Percentiles rank a stretch among this genome's conserved stretches.
These are phyloP conservation scores for Penicillium freii DNA, from an alignment of 2,329 filamentous ascomycete genomes.

Conservation along the genomic window DNA sequence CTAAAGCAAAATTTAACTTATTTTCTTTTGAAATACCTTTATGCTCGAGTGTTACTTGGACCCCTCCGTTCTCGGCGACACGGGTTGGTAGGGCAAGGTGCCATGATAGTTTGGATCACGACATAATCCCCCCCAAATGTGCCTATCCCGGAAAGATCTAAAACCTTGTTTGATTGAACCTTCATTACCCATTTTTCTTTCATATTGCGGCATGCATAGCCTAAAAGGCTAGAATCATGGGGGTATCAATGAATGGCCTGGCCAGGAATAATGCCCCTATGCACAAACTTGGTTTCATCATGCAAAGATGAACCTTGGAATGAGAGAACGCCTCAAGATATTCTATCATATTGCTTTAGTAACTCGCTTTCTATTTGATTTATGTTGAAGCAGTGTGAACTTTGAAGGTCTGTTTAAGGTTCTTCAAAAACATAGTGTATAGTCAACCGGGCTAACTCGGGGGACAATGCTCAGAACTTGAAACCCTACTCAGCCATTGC, in stretches of 20 bases:
- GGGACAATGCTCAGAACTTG: too few species aligned
- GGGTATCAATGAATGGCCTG: background rate
- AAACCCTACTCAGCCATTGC: too few species aligned
- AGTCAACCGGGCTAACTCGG: too few species aligned
- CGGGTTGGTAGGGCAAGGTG: slow-evolving; percentile 10
- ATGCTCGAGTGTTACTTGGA: background rate
- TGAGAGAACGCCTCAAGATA: background rate
- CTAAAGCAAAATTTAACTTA: background rate
- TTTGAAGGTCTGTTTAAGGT: too few species aligned
- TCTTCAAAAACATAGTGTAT: too few species aligned
- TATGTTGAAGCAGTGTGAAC: too few species aligned
- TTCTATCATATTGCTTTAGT: too few species aligned
- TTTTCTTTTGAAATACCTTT: too few species aligned
- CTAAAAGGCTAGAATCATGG: background rate
- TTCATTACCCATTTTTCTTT: background rate
- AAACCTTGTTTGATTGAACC: background rate
- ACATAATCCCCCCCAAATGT: slow-evolving; percentile 11
- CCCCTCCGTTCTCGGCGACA: background rate
- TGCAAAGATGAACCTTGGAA: background rate
- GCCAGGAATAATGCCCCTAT: background rate
- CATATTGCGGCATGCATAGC: background rate
- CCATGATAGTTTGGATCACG: slow-evolving; percentile 28
- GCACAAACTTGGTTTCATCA: background rate
- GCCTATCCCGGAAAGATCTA: background rate
- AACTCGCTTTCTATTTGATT: too few species aligned